Percentiles rank a stretch among this genome's conserved stretches.
Conservation (phyloP, 163 green algal genomes). For the Coccomyxa subellipsoidea region DNA sequence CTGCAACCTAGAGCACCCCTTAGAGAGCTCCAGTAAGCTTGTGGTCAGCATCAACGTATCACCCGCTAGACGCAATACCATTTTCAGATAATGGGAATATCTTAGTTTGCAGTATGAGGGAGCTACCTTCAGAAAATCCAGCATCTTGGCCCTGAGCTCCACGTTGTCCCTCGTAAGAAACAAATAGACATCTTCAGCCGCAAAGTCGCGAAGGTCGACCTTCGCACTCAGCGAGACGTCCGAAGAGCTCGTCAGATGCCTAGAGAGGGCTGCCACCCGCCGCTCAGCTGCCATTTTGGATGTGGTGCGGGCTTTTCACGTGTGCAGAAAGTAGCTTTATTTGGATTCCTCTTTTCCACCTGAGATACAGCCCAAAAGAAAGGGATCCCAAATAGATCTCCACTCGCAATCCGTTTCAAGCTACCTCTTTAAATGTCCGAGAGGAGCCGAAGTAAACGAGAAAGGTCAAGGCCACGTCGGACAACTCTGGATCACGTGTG, state of each 20-base stretch:
- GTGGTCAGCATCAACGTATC: too few relatives aligned
- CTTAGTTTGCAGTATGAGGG: background rate
- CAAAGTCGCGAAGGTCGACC: background rate
- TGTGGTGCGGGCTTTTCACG: background rate
- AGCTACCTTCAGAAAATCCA: constrained; percentile 77
- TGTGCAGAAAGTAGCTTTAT: background rate
- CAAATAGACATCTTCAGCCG: constrained; percentile 23
- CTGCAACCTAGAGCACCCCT: too few relatives aligned
- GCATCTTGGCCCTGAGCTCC: constrained; percentile 61
- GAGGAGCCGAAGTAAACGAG: background rate
- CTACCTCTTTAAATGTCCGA: background rate
- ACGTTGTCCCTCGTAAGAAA: constrained; percentile 67
- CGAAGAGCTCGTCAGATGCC: constrained; percentile 30
- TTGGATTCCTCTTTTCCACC: background rate
- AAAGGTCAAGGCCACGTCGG: background rate
- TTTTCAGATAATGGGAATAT: background rate
- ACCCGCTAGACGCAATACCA: background rate
- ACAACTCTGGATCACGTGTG: background rate
- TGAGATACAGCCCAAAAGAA: background rate
- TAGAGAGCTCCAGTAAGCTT: too few relatives aligned
- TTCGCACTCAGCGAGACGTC: background rate
- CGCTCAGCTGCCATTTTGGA: background rate
- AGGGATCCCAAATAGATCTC: too few relatives aligned
- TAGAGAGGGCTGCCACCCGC: constrained; percentile 28
- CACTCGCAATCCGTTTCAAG: too few relatives aligned